Base-by-base conservation (phyloP, 1,284 basidiomycete genomes). In the Thelephora terrestris region DNA sequence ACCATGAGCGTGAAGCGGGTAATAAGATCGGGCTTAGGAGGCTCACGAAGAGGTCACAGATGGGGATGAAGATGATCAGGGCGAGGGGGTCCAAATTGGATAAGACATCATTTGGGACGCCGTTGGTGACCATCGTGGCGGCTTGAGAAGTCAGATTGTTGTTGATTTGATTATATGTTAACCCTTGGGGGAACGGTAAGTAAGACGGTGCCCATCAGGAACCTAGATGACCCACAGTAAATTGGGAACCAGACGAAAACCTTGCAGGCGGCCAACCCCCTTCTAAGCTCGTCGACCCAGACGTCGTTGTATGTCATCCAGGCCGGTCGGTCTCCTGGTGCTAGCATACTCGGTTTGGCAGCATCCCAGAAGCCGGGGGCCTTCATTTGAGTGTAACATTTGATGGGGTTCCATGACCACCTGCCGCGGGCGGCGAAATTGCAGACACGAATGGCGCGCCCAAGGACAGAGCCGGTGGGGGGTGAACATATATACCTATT, bases 201-300 rank as follows among this genome's bases (percentile, higher is more conserved):
- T 43, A 16, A n/a, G 43, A 47, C 27, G 51, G 42, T 45, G 27
- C 51, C 53, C n/a, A n/a, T 24, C 14, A 47, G 32, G 20, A 18
- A 39, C 34, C 32, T 9, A 35, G 42, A 5, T 24, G 17, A 62
- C 78, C 40, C 52, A 84, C 83, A 85, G 58, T 78, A 86, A 35
- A 86, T 65, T 1, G 85, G 85, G 65, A 62, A 88, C 76, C 84
- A 91, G 42, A 74, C 61, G 67, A 94, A 93, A 49, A 94, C 89
- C 38, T 69, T 65, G 66, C 91, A 94, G 7, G 91, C 91, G 64
- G 88, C 89, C 65, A 91, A 66, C 2, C 86, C 89, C 57, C 89
- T 77, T 49, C 74, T 72, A 46, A 93, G 79, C 61, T 94, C 91
- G 48, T 91, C 86, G 14, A 94, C 87, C 79, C 82, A 91, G 36